phyloP scores from a whole-genome alignment of 768 basidiomycete species.

The Astraeus odoratus region DNA sequence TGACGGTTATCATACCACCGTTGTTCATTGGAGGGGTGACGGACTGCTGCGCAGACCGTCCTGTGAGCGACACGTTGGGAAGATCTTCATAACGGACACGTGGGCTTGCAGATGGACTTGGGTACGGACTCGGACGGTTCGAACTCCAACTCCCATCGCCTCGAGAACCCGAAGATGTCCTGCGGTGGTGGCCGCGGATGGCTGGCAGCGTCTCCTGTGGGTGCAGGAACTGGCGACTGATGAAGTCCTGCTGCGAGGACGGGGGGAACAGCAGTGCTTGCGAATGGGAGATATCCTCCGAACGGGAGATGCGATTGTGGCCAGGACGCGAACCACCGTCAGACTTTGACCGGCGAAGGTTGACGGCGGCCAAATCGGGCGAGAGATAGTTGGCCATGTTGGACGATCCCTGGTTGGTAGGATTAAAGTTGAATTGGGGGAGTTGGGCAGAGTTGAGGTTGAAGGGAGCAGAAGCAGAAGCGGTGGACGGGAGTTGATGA shows the following conservation, averaged over 20 bases:
- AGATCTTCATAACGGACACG: slow-evolving; percentile 46
- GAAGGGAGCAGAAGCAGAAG: slow-evolving; percentile 22
- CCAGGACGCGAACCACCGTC: slow-evolving; percentile 35
- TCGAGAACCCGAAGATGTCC: slow-evolving; percentile 35
- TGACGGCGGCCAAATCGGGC: slow-evolving; percentile 22
- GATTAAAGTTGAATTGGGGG: slow-evolving; percentile 31
- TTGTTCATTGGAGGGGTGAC: too few relatives aligned
- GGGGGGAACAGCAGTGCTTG: slow-evolving; percentile 26
- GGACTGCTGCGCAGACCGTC: slow-evolving; percentile 10
- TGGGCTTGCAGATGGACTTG: slow-evolving; percentile 62
- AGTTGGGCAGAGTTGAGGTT: slow-evolving; percentile 19
- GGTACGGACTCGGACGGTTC: slow-evolving; percentile 53
- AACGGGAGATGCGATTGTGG: slow-evolving; percentile 49
- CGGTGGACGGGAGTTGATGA: slow-evolving; percentile 20
- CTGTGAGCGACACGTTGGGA: slow-evolving; percentile 24
- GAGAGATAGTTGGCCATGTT: slow-evolving; percentile 36
- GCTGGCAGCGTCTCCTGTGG: slow-evolving; percentile 31
- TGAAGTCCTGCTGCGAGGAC: slow-evolving; percentile 36
- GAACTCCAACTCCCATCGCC: slow-evolving; percentile 30
- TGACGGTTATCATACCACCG: slow-evolving; percentile 28
- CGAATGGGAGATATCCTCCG: slow-evolving; percentile 49
- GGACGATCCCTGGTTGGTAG: slow-evolving; percentile 18
- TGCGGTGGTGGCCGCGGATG: slow-evolving; percentile 36
- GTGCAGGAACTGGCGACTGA: slow-evolving; percentile 37
- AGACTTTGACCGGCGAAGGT: slow-evolving; percentile 46